Evolutionary conservation across 2,329 filamentous ascomycete genomes (phyloP).

Genomic region (Anisogramma anomala): DNA sequence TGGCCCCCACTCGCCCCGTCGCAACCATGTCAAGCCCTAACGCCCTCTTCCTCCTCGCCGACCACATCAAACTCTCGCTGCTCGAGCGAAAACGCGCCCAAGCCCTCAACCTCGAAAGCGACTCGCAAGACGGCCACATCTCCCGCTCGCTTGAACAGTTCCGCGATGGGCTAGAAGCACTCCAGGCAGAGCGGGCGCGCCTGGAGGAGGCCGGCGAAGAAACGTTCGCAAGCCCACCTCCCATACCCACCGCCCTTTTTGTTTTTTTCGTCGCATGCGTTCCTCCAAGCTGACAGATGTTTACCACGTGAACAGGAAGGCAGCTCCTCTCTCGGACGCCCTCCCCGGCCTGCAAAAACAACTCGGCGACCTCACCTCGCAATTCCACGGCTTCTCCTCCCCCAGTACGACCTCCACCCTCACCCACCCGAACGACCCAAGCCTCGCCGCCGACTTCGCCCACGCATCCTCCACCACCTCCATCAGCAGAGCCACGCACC

Average conservation of each 20-base stretch:
- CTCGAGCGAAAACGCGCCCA: slow-evolving; percentile 83
- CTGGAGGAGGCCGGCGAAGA: slow-evolving; percentile 54
- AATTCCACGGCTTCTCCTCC: slow-evolving; percentile 61
- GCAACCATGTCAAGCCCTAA: slow-evolving; percentile 45
- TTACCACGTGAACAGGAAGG: slow-evolving; percentile 26
- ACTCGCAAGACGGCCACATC: slow-evolving; percentile 79
- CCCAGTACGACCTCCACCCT: slow-evolving; percentile 39
- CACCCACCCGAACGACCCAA: slow-evolving; percentile 51
- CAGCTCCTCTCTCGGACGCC: slow-evolving; percentile 47
- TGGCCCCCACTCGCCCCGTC: neutral
- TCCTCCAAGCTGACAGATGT: neutral
- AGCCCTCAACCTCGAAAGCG: slow-evolving; percentile 64
- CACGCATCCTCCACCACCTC: slow-evolving; percentile 34
- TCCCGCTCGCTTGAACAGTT: slow-evolving; percentile 80
- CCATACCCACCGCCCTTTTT: neutral
- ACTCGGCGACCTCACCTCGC: slow-evolving; percentile 62
- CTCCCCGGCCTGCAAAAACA: slow-evolving; percentile 60
- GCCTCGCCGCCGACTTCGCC: slow-evolving; percentile 51
- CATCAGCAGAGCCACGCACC: slow-evolving; percentile 14
- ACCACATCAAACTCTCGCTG: slow-evolving; percentile 93
- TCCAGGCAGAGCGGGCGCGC: slow-evolving; percentile 53
- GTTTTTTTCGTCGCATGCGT: too few relatives aligned
- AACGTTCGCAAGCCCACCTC: slow-evolving; percentile 32
- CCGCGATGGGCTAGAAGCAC: slow-evolving; percentile 60
- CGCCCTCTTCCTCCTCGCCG: slow-evolving; percentile 84